These are phyloP conservation scores for Beta macrorhiza DNA, from an alignment of 179 eudicot genomes.

Conservation along the genomic window DNA sequence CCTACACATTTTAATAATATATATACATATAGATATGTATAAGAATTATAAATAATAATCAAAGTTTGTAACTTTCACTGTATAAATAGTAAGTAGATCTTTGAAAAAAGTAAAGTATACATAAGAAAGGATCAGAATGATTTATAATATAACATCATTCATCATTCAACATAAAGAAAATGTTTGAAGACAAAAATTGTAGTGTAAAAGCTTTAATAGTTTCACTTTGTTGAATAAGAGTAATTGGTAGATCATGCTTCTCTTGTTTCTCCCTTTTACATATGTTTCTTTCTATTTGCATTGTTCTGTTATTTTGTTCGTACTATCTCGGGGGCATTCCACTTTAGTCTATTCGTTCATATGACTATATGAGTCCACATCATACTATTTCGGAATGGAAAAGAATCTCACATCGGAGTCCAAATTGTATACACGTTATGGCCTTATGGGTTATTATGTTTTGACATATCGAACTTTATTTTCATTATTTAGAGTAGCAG, in stretches of 20 bases:
- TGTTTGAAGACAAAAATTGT: not conserved
- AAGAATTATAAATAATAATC: too few species aligned
- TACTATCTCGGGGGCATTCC: not conserved
- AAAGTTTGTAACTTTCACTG: too few species aligned
- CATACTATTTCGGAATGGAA: not conserved
- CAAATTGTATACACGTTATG: not conserved
- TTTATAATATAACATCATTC: too few species aligned
- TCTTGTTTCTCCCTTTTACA: not conserved
- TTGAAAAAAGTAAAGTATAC: too few species aligned
- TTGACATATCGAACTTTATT: too few species aligned
- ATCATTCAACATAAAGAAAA: too few species aligned
- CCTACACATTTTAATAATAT: too few species aligned
- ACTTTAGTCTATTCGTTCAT: not conserved
- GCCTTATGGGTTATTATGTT: too few species aligned
- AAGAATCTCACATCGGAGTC: not conserved
- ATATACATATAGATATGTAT: too few species aligned
- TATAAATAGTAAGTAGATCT: too few species aligned
- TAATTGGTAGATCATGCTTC: constrained; percentile 16
- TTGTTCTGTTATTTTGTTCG: not conserved
- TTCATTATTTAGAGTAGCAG: too few species aligned
- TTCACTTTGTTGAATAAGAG: not conserved
- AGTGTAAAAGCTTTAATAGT: not conserved
- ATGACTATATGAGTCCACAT: not conserved
- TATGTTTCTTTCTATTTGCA: not conserved
- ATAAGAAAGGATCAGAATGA: too few species aligned